These are phyloP conservation scores for Pythium aristosporum DNA, from an alignment of 352 stramenopile genomes.

Conservation along the genomic window DNA sequence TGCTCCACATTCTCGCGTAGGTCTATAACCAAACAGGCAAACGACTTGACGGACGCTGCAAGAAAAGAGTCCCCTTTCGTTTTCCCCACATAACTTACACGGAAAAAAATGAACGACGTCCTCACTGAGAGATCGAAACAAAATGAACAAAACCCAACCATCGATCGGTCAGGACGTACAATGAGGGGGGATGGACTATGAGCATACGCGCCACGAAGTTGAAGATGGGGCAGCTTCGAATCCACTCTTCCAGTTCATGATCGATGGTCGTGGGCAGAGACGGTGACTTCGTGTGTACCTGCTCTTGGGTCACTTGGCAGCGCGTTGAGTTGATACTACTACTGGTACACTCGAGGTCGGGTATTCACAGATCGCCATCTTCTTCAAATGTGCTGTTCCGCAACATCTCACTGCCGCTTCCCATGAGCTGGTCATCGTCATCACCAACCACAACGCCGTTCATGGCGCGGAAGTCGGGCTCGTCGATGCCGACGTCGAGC, in stretches of 20 bases:
- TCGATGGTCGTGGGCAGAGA: slow-evolving; percentile 2
- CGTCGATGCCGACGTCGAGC: slow-evolving; percentile 35
- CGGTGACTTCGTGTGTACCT: not conserved
- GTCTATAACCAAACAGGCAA: not conserved
- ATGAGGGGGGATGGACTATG: not conserved
- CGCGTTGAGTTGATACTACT: slow-evolving; percentile 5
- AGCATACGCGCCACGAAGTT: not conserved
- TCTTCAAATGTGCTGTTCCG: slow-evolving; percentile 62
- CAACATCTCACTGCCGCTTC: slow-evolving; percentile 71
- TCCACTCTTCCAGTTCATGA: not conserved
- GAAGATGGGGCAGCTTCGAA: not conserved
- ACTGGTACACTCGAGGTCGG: slow-evolving; percentile 12
- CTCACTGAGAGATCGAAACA: slow-evolving; percentile 7
- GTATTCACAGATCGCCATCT: slow-evolving; percentile 27
- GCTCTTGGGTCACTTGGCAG: not conserved
- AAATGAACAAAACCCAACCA: slow-evolving; percentile 27
- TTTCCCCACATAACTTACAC: slow-evolving; percentile 31
- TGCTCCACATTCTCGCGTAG: slow-evolving; percentile 22
- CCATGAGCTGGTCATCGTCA: slow-evolving; percentile 73
- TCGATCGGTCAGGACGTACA: slow-evolving; percentile 5
- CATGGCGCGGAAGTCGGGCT: slow-evolving; percentile 31
- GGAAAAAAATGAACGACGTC: slow-evolving; percentile 26
- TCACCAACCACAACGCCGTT: slow-evolving; percentile 35
- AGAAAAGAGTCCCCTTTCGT: slow-evolving; percentile 7
- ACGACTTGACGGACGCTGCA: not conserved